Evolutionary conservation across 257 asterid species (phyloP).

Genomic region (Leonotis leonurus): DNA sequence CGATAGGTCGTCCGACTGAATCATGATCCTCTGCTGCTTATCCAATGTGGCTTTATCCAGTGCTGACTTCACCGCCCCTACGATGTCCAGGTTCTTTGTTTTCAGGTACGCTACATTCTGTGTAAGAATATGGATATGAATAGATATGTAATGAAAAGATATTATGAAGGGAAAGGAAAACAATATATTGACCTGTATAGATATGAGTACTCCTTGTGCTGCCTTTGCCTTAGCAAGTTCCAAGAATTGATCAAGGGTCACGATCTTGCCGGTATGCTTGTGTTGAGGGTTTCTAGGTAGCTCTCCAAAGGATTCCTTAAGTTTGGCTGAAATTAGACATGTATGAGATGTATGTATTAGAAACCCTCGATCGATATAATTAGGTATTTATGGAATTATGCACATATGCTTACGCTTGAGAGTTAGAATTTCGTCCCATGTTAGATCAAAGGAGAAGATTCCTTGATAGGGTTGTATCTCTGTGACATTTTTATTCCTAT

Average conservation of each 20-base stretch:
- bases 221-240: conserved; percentile 51
- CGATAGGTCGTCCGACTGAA: conserved; percentile 64
- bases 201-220: conserved; percentile 42
- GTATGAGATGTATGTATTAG: no score
- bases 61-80: conserved; percentile 37
- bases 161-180: no score
- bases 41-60: conserved; percentile 51
- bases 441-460: conserved; percentile 72
- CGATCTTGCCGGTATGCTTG: conserved; percentile 59
- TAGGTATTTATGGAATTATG: no score
- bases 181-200: no score
- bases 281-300: conserved; percentile 54
- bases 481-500: conserved; percentile 33
- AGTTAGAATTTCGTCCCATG: conserved; percentile 68
- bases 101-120: conserved; percentile 68
- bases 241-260: conserved; percentile 55
- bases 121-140: no score
- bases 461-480: conserved; percentile 54
- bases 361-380: no score
- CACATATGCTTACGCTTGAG: conserved; percentile 50
- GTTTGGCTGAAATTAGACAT: conserved; percentile 59
- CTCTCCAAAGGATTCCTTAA: conserved; percentile 28
- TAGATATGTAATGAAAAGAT: no score
- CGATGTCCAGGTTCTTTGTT: conserved; percentile 48
- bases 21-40: conserved; percentile 52